Evolutionary conservation across 352 stramenopile species (phyloP), one percentile per base, ranked within the genome.

Genomic region (Plasmopara viticola): DNA sequence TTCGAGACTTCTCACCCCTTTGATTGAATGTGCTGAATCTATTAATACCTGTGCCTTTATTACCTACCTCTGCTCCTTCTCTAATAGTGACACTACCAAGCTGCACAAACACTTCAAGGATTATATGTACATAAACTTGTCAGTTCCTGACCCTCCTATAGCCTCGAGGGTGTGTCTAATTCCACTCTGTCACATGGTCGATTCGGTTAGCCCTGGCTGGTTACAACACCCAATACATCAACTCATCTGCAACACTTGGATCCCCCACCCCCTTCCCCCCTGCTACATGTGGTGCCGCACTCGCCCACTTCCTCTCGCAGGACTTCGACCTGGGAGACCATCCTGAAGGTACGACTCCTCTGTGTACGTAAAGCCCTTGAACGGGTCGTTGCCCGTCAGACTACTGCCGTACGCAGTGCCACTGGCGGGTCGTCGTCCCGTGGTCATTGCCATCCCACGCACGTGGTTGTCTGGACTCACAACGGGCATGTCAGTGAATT

Each of bases 401-500:
- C 75, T 77, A 51, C 74, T 76, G 40, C 74, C 73, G 42, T 76
- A 75, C 14, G 56, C 66, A 29, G 56, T 66, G n/a, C 52, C 67
- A 34, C 58, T 72, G 4, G 59, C 66, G 2, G 68, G 66, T 52
- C 69, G 63, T 62, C 66, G 64, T 9, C 58, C 54, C 56, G 75
- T 59, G 0, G 66, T 56, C 77, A 88, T 82, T 1, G 66, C 70
- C 51, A 84, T 79, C 33, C 73, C 72, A 6, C 63, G 74, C n/a
- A 72, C 70, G 34, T 85, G 60, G 58, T 86, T 87, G 62, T 93
- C 86, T 0, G 95, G 93, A 51, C 85, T 97, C 60, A 96, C 83
- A 30, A 98, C 86, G 8, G 95, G 95, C 91, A 98, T 98, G 53
- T 87, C 92, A 0, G 95, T 98, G 55, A 98, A 98, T 69, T 99